phyloP scores from a whole-genome alignment of 257 asterid species.

The Solanum okadae region DNA sequence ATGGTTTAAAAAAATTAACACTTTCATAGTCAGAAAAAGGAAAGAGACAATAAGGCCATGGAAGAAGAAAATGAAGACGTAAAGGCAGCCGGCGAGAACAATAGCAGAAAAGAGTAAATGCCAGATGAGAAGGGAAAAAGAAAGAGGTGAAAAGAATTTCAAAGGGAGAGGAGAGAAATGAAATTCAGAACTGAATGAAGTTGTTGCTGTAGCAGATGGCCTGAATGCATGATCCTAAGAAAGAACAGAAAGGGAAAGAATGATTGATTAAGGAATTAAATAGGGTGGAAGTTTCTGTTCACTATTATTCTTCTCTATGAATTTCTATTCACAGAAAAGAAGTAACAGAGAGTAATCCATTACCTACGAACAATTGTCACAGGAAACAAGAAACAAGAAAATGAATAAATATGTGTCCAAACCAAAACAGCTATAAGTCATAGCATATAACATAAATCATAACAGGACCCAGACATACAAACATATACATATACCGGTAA shows the following conservation, averaged over 20 bases:
- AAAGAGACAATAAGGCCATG: not conserved
- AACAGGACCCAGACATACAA: constrained; percentile 27
- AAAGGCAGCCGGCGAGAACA: not conserved
- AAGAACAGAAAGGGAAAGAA: not conserved
- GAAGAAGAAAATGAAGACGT: not conserved
- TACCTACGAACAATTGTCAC: not conserved
- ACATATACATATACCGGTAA: constrained; percentile 40
- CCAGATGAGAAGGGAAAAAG: not conserved
- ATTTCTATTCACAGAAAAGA: not conserved
- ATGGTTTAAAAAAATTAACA: not conserved
- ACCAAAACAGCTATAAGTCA: not conserved
- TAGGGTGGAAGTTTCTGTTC: not conserved
- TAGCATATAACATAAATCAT: not conserved
- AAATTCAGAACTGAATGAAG: not conserved
- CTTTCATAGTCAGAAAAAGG: not conserved
- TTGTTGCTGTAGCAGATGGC: not conserved
- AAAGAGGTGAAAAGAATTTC: not conserved
- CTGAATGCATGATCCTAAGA: not conserved
- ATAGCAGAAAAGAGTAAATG: not conserved
- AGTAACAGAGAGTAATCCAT: not conserved
- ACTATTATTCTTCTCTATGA: not conserved
- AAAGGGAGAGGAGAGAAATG: not conserved
- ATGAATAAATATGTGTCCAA: not conserved
- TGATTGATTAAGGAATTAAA: not conserved
- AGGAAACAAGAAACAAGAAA: not conserved